Conservation (phyloP, 2,329 filamentous ascomycete species). For the Neofusicoccum parvum region DNA sequence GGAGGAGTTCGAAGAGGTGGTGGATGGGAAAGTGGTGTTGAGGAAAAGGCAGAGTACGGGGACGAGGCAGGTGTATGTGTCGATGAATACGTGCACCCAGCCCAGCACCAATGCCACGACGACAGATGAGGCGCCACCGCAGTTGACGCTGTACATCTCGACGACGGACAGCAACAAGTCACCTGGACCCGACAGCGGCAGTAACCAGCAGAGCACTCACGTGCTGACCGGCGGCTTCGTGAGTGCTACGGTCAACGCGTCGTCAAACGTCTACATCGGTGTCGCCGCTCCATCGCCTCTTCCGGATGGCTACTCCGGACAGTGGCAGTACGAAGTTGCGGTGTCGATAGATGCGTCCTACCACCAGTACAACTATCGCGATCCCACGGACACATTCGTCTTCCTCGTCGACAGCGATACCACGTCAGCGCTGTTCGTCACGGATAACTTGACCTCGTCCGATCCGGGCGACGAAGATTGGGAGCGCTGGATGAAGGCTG, state of each 20-base stretch:
- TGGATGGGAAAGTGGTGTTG: conserved; percentile 15
- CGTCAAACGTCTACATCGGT: conserved; percentile 73
- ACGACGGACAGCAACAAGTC: conserved; percentile 62
- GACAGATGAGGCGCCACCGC: conserved; percentile 53
- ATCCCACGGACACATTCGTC: conserved; percentile 56
- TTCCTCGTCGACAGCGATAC: conserved; percentile 85
- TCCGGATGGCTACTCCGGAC: conserved; percentile 59
- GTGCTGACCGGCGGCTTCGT: conserved; percentile 70
- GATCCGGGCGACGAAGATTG: conserved; percentile 51
- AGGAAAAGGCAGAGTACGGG: conserved; percentile 35
- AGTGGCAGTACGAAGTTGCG: conserved; percentile 80
- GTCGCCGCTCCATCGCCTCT: conserved; percentile 68
- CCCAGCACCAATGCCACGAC: conserved; percentile 60
- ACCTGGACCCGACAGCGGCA: conserved; percentile 62
- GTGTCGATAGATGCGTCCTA: conserved; percentile 79
- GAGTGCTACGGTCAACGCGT: conserved; percentile 63
- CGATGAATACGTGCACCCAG: conserved; percentile 82
- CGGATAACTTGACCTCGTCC: conserved; percentile 67
- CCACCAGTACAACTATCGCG: conserved; percentile 62
- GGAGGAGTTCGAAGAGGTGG: conserved; percentile 11
- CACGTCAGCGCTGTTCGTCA: conserved; percentile 75
- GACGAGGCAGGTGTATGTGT: conserved; percentile 69
- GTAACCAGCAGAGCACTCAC: conserved; percentile 50
- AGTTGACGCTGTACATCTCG: conserved; percentile 79
- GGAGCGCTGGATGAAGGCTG: conserved; percentile 59